Evolutionary conservation across 2,329 filamentous ascomycete species (phyloP).

Genomic region (Fusarium pseudoanthophilum): DNA sequence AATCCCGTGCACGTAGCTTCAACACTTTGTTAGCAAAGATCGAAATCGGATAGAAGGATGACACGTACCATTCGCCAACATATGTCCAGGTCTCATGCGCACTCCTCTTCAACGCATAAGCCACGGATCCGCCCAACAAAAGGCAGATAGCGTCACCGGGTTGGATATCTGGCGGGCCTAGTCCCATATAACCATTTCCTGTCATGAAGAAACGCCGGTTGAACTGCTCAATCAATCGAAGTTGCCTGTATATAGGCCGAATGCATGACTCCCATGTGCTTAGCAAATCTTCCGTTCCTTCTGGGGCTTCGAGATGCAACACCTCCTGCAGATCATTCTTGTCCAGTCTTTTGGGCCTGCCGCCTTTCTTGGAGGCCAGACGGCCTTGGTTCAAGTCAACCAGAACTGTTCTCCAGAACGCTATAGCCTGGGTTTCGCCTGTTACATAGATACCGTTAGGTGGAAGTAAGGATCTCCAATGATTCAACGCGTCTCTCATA

Average conservation of each 20-base stretch:
- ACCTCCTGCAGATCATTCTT: neutral
- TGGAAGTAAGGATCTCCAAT: neutral
- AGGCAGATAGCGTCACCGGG: neutral
- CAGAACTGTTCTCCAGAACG: slow-evolving; percentile 11
- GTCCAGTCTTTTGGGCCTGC: neutral
- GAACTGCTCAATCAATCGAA: slow-evolving; percentile 12
- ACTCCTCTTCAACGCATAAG: neutral
- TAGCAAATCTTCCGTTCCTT: neutral
- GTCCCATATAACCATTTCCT: neutral
- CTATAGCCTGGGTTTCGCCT: neutral
- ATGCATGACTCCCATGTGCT: slow-evolving; percentile 5
- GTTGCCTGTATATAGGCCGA: neutral
- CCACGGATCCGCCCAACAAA: neutral
- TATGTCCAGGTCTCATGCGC: neutral
- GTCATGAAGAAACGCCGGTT: neutral
- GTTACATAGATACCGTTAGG: neutral
- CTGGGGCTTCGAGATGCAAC: neutral
- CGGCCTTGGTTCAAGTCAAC: neutral
- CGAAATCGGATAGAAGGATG: too few relatives aligned
- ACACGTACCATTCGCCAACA: slow-evolving; percentile 10
- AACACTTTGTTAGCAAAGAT: neutral
- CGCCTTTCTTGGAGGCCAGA: neutral
- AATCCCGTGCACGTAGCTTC: neutral
- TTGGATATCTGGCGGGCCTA: neutral
- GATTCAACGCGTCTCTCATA: neutral